Evolutionary conservation across 345 rosid genomes (phyloP), one percentile per base, ranked within the genome.

Genomic region (Mercurialis annua): DNA sequence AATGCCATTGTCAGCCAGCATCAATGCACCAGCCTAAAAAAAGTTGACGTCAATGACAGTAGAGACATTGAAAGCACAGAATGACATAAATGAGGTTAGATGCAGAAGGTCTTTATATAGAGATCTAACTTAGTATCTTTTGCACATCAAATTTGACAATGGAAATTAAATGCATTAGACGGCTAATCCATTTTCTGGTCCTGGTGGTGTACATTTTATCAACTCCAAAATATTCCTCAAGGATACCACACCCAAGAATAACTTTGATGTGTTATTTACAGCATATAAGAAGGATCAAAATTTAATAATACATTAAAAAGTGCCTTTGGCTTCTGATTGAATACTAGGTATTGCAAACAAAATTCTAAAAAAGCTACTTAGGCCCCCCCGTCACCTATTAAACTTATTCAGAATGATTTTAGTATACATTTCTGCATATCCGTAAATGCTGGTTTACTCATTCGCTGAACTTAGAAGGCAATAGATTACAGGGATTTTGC

Each of bases 1-100:
- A 72, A 94, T 83, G 31, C 96, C 99, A 84, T 91, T 94, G 73
- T 94, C 99, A 27, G 99, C 98, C 71, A 94, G 98, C 99, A 94
- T 94, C 59, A 91, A 72, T 6, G 99, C 99, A 83, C 99, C 99
- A 54, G 99, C 97, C 96, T 93, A 26, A 11, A 31, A 30, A 40
- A 10, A 63, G 43, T 20, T 30, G 46, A 29, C 34, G 20, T 1
- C 1, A 18, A 48, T 2, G 0, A 18, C 33, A 18, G 17, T 48
- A 51, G 40, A 43, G 47, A 21, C 42, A 44, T 20, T 44, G 51
- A 44, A 53, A 23, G 33, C 61, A 57, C 5, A 14, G 18, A 10
- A 20, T 50, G 21, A 6, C 4, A 33, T 40, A 11, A 26, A 50
- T 27, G 30, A 23, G 48, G 69, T 11, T 38, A 15, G 46, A 33